Evolutionary conservation across 129 eudicot species (phyloP).

Genomic region (Lonicera japonica): DNA sequence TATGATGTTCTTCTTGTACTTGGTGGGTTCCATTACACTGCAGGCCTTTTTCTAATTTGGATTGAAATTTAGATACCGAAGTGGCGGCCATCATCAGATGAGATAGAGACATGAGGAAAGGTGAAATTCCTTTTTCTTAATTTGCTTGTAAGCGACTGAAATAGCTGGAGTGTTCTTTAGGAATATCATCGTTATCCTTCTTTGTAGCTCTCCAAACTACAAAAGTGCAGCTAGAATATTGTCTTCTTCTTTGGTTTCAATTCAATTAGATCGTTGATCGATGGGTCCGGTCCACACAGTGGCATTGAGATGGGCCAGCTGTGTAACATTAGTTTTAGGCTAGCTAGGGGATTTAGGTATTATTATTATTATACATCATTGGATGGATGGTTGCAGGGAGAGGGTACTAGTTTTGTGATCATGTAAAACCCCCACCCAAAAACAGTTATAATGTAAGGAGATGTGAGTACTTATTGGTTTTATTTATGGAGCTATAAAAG

Average conservation of each 20-base stretch:
- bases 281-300: background rate
- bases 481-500: no score
- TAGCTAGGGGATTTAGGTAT: background rate
- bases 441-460: no score
- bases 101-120: slow-evolving; percentile 9
- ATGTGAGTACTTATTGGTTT: no score
- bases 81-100: background rate
- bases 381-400: no score
- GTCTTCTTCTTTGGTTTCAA: slow-evolving; percentile 2
- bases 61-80: background rate
- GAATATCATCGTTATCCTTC: background rate
- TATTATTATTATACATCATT: no score
- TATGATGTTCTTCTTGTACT: slow-evolving; percentile 10
- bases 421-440: no score
- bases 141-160: background rate
- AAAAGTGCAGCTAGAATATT: background rate
- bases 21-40: slow-evolving; percentile 5
- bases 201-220: background rate
- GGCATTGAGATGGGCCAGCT: background rate
- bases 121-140: slow-evolving; percentile 1
- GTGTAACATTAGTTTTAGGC: no score
- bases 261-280: background rate
- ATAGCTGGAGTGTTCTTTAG: background rate
- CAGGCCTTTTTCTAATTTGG: slow-evolving; percentile 1
- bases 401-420: no score